Evolutionary conservation across 495 filamentous ascomycete species (phyloP).

Genomic region (Oidiodendron maius): DNA sequence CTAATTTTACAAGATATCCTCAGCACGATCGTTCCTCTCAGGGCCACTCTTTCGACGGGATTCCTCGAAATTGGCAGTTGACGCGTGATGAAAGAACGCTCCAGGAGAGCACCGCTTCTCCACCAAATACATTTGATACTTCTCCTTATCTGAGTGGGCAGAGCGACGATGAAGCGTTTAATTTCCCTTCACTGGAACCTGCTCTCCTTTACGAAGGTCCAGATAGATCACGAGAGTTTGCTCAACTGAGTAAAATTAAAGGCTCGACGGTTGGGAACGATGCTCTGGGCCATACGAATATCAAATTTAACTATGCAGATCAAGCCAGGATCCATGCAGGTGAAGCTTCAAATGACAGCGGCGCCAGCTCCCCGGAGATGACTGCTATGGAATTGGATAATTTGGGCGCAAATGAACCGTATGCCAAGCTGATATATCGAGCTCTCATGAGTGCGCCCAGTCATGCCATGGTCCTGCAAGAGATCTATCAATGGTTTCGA

Average conservation of each 20-base stretch:
- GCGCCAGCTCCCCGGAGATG: slow-evolving; percentile 17
- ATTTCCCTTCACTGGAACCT: neutral
- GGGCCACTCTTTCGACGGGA: slow-evolving; percentile 1
- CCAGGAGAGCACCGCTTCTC: slow-evolving; percentile 2
- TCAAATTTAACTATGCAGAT: slow-evolving; percentile 6
- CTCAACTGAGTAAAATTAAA: slow-evolving; percentile 14
- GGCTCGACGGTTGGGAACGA: neutral
- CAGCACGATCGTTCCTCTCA: slow-evolving; percentile 1
- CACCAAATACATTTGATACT: neutral
- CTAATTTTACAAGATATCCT: slow-evolving; percentile 2
- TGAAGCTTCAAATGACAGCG: slow-evolving; percentile 16
- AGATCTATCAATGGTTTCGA: slow-evolving; percentile 88
- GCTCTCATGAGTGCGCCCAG: slow-evolving; percentile 61
- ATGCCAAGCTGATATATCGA: slow-evolving; percentile 74
- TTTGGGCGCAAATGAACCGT: slow-evolving; percentile 49
- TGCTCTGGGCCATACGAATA: too few species aligned
- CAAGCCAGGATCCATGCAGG: slow-evolving; percentile 5
- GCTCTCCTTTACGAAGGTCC: slow-evolving; percentile 1
- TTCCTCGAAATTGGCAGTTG: slow-evolving; percentile 12
- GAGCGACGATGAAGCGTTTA: neutral
- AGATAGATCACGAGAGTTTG: slow-evolving; percentile 9
- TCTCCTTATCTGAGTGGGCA: slow-evolving; percentile 10
- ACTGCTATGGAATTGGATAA: slow-evolving; percentile 20
- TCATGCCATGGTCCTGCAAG: slow-evolving; percentile 69
- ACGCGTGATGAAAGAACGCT: slow-evolving; percentile 5